phyloP scores from a whole-genome alignment of 495 filamentous ascomycete genomes.

The Haplographium delicatum region DNA sequence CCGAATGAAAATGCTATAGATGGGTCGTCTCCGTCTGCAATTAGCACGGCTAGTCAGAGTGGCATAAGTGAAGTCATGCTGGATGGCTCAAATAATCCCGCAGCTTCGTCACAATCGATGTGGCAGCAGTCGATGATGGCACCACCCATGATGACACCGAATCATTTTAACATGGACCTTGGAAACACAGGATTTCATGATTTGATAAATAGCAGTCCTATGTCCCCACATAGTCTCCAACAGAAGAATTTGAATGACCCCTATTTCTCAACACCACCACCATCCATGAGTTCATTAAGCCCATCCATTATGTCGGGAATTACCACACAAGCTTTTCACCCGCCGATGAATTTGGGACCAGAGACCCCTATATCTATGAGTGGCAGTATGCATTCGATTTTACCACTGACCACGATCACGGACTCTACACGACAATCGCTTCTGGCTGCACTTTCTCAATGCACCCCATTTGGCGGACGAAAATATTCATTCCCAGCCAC shows the following conservation, averaged over 20 bases:
- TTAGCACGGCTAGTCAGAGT: constrained; percentile 88
- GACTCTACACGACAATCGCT: constrained; percentile 89
- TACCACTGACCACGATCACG: constrained; percentile 68
- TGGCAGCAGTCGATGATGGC: constrained; percentile 67
- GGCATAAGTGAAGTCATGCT: constrained; percentile 90
- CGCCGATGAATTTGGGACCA: constrained; percentile 56
- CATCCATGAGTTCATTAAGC: constrained; percentile 61
- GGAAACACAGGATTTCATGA: constrained; percentile 52
- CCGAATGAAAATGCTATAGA: constrained; percentile 75
- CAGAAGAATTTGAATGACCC: constrained; percentile 47
- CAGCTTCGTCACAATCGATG: constrained; percentile 42
- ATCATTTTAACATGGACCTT: constrained; percentile 58
- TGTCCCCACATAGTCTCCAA: constrained; percentile 56
- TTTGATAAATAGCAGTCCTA: constrained; percentile 51
- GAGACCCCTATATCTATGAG: constrained; percentile 67
- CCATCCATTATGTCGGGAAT: constrained; percentile 45
- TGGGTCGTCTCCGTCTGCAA: constrained; percentile 89
- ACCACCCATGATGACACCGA: constrained; percentile 50
- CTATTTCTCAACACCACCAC: constrained; percentile 57
- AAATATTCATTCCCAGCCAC: constrained; percentile 74
- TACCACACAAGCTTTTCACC: constrained; percentile 49
- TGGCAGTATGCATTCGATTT: constrained; percentile 52
- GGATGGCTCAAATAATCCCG: constrained; percentile 66
- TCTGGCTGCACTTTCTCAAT: constrained; percentile 74
- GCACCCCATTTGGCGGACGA: constrained; percentile 63